Percentiles rank a stretch among this genome's conserved stretches.
phyloP scores from a whole-genome alignment of 768 basidiomycete genomes.

The Panaeolus papilionaceus region DNA sequence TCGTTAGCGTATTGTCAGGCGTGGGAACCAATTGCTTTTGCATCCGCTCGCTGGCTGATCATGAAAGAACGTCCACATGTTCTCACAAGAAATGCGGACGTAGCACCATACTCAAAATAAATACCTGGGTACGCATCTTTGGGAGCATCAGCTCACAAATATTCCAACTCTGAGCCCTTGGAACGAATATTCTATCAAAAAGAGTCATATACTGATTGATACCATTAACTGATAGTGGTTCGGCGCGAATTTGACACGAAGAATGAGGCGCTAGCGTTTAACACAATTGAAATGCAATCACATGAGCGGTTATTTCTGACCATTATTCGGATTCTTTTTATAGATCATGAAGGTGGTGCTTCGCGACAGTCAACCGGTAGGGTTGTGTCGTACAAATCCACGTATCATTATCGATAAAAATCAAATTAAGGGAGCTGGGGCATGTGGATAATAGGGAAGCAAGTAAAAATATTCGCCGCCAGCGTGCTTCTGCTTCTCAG shows the following conservation, averaged over 20 bases:
- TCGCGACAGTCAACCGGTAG: background rate
- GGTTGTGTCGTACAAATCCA: background rate
- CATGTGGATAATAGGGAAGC: background rate
- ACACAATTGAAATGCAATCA: no score
- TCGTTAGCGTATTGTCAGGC: background rate
- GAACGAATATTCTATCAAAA: no score
- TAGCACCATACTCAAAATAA: background rate
- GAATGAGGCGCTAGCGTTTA: no score
- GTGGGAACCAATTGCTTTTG: background rate
- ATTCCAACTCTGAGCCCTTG: no score
- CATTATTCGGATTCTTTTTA: background rate
- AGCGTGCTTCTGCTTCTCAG: background rate
- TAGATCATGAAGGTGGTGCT: background rate
- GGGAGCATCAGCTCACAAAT: no score
- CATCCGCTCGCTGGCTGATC: background rate
- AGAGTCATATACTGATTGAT: no score
- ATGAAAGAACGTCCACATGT: background rate
- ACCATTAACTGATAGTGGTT: no score
- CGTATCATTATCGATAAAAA: background rate
- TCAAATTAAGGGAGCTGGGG: background rate
- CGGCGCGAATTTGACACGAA: no score
- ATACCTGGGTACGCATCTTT: background rate
- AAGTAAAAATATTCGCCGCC: background rate
- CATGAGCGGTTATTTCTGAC: no score
- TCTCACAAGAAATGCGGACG: background rate